Percentiles rank a stretch among this genome's conserved stretches.
These are phyloP conservation scores for Stagonosporopsis chrysanthemi DNA, from an alignment of 2,329 filamentous ascomycete species.

Conservation along the genomic window DNA sequence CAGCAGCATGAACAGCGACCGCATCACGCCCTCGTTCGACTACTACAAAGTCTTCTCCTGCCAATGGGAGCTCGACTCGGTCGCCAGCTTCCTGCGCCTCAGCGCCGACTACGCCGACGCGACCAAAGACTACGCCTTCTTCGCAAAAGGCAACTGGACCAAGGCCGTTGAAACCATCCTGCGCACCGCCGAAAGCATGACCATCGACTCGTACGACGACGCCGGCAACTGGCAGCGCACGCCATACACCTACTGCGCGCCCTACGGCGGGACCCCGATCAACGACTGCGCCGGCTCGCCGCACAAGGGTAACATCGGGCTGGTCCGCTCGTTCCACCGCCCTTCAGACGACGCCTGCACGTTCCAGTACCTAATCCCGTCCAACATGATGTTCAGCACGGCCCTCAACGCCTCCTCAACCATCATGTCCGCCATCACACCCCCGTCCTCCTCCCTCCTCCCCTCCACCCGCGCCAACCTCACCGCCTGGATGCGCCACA, in stretches of 20 bases:
- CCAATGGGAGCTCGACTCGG: conserved; percentile 61
- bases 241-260: conserved; percentile 56
- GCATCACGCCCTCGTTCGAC: conserved; percentile 54
- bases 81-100: conserved; percentile 60
- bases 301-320: conserved; percentile 56
- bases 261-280: conserved; percentile 53
- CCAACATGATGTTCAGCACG: conserved; percentile 74
- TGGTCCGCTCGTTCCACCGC: conserved; percentile 58
- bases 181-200: conserved; percentile 55
- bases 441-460: conserved; percentile 23
- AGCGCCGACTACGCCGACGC: conserved; percentile 56
- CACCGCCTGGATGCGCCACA: conserved; percentile 62
- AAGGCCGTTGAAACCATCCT: conserved; percentile 54
- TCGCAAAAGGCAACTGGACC: conserved; percentile 55
- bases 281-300: conserved; percentile 63
- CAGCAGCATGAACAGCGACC: conserved; percentile 50
- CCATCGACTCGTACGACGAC: conserved; percentile 55
- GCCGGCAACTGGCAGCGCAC: conserved; percentile 54
- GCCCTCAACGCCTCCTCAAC: conserved; percentile 63
- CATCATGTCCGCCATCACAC: conserved; percentile 57
- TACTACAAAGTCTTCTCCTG: conserved; percentile 58
- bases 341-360: conserved; percentile 60
- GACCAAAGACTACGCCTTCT: conserved; percentile 57
- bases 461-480: conserved; percentile 49
- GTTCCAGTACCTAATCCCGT: conserved; percentile 59